Percentiles rank a stretch among this genome's conserved stretches.
phyloP scores from a whole-genome alignment of 1,284 basidiomycete genomes.

The Cutaneotrichosporon sp. region DNA sequence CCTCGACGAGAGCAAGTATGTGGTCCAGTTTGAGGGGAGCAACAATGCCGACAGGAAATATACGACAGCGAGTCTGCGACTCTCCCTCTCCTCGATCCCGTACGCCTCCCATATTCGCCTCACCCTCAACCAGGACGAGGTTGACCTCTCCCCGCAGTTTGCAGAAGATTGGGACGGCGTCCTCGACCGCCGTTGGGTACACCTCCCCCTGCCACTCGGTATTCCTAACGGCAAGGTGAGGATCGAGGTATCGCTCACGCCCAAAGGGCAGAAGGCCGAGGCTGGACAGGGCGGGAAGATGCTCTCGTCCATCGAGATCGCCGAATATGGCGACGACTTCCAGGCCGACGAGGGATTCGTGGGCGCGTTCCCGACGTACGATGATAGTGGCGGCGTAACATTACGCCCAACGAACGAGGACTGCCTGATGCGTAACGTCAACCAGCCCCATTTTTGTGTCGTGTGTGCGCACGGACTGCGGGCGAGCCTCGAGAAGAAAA shows the following conservation, averaged over 20 bases:
- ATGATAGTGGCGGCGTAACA: slow-evolving; percentile 36
- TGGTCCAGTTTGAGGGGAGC: slow-evolving; percentile 34
- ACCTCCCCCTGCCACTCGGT: slow-evolving; percentile 32
- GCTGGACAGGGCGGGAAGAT: slow-evolving; percentile 60
- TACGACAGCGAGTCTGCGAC: slow-evolving; percentile 64
- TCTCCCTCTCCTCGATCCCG: slow-evolving; percentile 75
- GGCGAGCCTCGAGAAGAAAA: slow-evolving; percentile 25
- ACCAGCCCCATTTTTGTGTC: slow-evolving; percentile 61
- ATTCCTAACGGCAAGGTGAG: slow-evolving; percentile 57
- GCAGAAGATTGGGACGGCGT: slow-evolving; percentile 36
- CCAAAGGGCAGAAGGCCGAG: slow-evolving; percentile 57
- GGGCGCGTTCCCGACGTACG: slow-evolving; percentile 70
- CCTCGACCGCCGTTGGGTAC: slow-evolving; percentile 50
- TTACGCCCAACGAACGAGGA: slow-evolving; percentile 66
- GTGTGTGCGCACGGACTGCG: slow-evolving; percentile 68
- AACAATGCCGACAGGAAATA: slow-evolving; percentile 56
- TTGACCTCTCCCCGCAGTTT: slow-evolving; percentile 41
- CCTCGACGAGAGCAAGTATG: slow-evolving; percentile 60
- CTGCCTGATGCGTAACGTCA: slow-evolving; percentile 77
- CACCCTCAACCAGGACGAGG: slow-evolving; percentile 58
- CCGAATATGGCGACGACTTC: slow-evolving; percentile 73
- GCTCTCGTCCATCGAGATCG: slow-evolving; percentile 70
- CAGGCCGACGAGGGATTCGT: slow-evolving; percentile 62
- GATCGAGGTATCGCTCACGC: slow-evolving; percentile 62
- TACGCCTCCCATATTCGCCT: slow-evolving; percentile 60